These are phyloP conservation scores for Kwoniella newhampshirensis DNA, from an alignment of 768 basidiomycete genomes.

Conservation along the genomic window DNA sequence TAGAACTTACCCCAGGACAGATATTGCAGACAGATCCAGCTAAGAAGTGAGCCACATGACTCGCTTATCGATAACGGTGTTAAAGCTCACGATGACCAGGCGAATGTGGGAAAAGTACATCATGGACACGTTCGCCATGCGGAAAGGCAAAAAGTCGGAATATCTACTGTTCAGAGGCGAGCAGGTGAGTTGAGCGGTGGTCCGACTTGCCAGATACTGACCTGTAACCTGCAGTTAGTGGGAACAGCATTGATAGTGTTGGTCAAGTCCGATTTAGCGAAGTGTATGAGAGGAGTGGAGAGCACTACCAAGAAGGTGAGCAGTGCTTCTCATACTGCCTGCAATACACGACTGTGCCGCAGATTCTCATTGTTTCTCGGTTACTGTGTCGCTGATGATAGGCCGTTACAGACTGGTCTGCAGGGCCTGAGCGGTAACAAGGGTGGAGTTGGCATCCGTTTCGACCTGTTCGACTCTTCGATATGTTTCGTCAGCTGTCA, in stretches of 20 bases:
- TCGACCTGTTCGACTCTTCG: constrained; percentile 85
- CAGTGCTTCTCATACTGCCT: neutral
- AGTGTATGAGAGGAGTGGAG: constrained; percentile 86
- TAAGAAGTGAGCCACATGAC: constrained; percentile 68
- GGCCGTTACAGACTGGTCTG: constrained; percentile 55
- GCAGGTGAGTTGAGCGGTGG: constrained; percentile 61
- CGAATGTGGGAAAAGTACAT: constrained; percentile 83
- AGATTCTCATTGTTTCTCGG: too few relatives aligned
- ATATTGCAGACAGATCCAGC: constrained; percentile 95
- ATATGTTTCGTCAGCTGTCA: constrained; percentile 96
- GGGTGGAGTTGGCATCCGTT: constrained; percentile 88
- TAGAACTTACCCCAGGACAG: constrained; percentile 94
- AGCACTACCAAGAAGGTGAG: constrained; percentile 84
- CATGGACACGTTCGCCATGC: constrained; percentile 70
- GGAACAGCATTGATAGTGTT: constrained; percentile 88
- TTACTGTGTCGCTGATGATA: neutral
- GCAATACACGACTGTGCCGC: too few relatives aligned
- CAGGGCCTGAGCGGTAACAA: constrained; percentile 79
- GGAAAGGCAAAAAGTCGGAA: constrained; percentile 66
- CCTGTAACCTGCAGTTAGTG: constrained; percentile 66
- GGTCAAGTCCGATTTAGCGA: constrained; percentile 72
- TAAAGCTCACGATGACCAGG: constrained; percentile 57
- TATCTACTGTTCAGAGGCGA: constrained; percentile 89
- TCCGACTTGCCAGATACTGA: constrained; percentile 2
- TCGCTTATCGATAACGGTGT: too few relatives aligned